Evolutionary conservation across 2,329 filamentous ascomycete species (phyloP).

Genomic region (Talaromyces atroroseus): DNA sequence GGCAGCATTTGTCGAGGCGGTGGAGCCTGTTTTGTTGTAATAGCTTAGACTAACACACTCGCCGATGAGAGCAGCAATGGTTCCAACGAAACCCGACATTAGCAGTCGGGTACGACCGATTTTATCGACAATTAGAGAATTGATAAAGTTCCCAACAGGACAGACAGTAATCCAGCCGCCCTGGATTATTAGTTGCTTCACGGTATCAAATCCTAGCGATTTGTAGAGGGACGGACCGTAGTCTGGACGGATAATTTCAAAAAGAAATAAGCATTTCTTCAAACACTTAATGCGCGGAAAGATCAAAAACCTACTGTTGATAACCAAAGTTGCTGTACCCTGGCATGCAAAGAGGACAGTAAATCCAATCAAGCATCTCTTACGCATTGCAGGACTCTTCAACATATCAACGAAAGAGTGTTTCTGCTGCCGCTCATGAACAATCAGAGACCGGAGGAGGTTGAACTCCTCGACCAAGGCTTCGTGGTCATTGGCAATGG

Average conservation of each 20-base stretch:
- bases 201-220: conserved; percentile 4
- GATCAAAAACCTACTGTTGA: conserved; percentile 2
- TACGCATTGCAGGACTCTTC: conserved; percentile 14
- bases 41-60: conserved; percentile 10
- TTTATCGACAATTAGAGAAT: conserved; percentile 13
- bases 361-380: conserved; percentile 14
- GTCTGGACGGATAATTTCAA: too few species aligned
- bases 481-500: conserved; percentile 7
- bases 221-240: conserved; percentile 9
- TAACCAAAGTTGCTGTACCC: conserved; percentile 9
- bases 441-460: background rate
- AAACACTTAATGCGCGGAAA: background rate
- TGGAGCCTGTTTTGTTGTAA: conserved; percentile 2
- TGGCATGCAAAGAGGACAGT: conserved; percentile 6
- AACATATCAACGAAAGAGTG: conserved; percentile 14
- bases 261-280: background rate
- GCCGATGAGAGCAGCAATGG: conserved; percentile 2
- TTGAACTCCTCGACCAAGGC: conserved; percentile 6
- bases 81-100: conserved; percentile 7
- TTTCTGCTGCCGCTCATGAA: conserved; percentile 7
- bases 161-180: conserved; percentile 11
- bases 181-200: conserved; percentile 7
- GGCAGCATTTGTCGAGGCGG: conserved; percentile 1
- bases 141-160: conserved; percentile 14
- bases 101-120: conserved; percentile 11